Base-by-base conservation (phyloP, 208 protist genomes). In the Polymyxa betae region DNA sequence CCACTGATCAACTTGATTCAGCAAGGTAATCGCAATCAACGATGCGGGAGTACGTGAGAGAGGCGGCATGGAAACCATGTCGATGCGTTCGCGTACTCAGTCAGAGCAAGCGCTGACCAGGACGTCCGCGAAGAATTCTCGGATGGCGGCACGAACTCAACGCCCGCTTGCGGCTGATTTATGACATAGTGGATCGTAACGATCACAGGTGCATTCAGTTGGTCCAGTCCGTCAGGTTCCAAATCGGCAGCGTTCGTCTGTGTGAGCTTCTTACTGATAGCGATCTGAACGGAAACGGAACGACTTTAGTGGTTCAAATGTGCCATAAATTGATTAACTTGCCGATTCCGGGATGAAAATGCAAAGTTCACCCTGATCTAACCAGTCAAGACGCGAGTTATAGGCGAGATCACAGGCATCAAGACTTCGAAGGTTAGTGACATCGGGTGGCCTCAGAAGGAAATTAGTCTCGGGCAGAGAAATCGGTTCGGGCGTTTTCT, bases 331-430 rank as follows among this genome's bases (percentile, higher is more conserved):
- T 24, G 49, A 82, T n/a, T 82, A 45, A 35, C 72, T 5, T n/a
- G 35, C 72, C 72, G 5, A 20, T 45, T 82, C 72, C 16, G 72
- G 72, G 35, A 82, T 82, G 72, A 40, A 40, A 43, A 82, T 82
- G 72, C 72, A 82, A 12, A 82, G 72, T 82, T 82, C 72, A 16
- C 72, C 72, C 35, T 82, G 72, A 35, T 82, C 72, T 40, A 82
- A 82, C 72, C 72, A 82, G n/a, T 82, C 72, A 20, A 82, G n/a
- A 82, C 35, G n/a, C 5, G 72, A 20, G n/a, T 82, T 43, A n/a
- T 38, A 82, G 16, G 40, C 72, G 35, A 35, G 16, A 43, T 43
- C 72, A 35, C 35, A 82, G 16, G 72, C 72, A n/a, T 82, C 72
- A 35, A 82, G 72, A 43, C 72, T 82, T 40, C 72, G 72, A 35